These are phyloP conservation scores for Talaromyces atroroseus DNA, from an alignment of 2,329 filamentous ascomycete species.

Conservation along the genomic window DNA sequence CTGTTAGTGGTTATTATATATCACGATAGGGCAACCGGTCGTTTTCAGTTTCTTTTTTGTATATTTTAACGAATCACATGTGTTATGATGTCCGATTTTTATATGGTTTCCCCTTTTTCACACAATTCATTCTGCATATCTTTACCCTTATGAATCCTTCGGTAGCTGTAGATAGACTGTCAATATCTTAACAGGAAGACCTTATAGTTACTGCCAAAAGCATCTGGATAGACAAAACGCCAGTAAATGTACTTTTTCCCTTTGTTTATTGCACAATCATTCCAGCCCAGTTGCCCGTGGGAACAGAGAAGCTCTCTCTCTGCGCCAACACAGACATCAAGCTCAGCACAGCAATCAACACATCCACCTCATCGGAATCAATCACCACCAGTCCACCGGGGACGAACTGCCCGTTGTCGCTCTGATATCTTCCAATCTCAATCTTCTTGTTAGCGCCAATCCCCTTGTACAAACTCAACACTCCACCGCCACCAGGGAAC, in stretches of 20 bases:
- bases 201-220: no score
- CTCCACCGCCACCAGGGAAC: constrained; percentile 12
- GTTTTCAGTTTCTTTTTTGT: not conserved
- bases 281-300: constrained; percentile 15
- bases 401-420: constrained; percentile 7
- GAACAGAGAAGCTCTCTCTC: constrained; percentile 11
- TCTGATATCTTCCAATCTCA: constrained; percentile 12
- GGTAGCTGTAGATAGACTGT: no score
- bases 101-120: not conserved
- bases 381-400: constrained; percentile 9
- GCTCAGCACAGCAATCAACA: constrained; percentile 9
- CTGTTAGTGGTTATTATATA: constrained; percentile 36
- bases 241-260: no score
- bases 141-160: no score
- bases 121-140: no score
- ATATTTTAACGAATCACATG: not conserved
- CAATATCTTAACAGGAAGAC: no score
- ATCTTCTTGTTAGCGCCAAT: constrained; percentile 7
- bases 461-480: constrained; percentile 10
- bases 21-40: not conserved
- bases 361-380: constrained; percentile 11
- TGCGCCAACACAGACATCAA: constrained; percentile 9
- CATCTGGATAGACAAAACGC: no score
- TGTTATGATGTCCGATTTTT: not conserved
- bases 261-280: constrained; percentile 18